Base-by-base conservation (phyloP, 2,329 filamentous ascomycete species). In the Podosphaera fusca region DNA sequence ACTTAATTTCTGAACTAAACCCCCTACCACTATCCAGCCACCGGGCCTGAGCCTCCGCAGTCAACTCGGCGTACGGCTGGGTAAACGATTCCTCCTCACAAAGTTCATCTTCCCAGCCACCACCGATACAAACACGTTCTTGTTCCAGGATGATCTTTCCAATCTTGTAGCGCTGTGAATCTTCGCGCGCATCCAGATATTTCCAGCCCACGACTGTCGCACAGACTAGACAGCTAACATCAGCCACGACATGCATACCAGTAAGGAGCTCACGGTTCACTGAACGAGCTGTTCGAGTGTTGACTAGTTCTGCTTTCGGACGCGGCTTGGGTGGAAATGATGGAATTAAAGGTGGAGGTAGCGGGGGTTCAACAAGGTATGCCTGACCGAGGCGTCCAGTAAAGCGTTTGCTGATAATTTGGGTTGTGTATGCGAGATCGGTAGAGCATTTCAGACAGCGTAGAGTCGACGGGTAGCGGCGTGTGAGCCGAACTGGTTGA, bases 101-200 rank as follows among this genome's bases (percentile, higher is more conserved):
- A 3, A 7, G 65, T 10, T 31, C 65, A 57, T 76, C 74, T 62
- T 77, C 79, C 79, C 79, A 83, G 56, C 67, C 70, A 38, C 73
- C 71, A 51, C 72, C 70, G 10, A 73, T 70, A 31, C 76, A 71
- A 14, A 81, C 75, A 56, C 77, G 70, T 65, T 76, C 74, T 45
- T 75, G 78, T 69, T 84, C 81, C 45, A 84, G 67, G 35, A 84
- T 83, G 65, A 78, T 84, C 67, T 83, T 84, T 61, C 80, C 80
- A 55, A 83, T 72, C 68, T 84, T 84, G 71, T 84, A 84, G 64
- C 73, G 74, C 66, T 84, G 81, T 52, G 71, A 68, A 57, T 70
- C 64, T 62, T 82, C 77, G 59, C 73, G 74, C 1, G 80, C 80
- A 65, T 81, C 77, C 49, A 83, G 72, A 63, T 84, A 84, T 67